Percentiles rank a stretch among this genome's conserved stretches.
phyloP scores from a whole-genome alignment of 495 filamentous ascomycete species.

The Talaromyces thailandensis region DNA sequence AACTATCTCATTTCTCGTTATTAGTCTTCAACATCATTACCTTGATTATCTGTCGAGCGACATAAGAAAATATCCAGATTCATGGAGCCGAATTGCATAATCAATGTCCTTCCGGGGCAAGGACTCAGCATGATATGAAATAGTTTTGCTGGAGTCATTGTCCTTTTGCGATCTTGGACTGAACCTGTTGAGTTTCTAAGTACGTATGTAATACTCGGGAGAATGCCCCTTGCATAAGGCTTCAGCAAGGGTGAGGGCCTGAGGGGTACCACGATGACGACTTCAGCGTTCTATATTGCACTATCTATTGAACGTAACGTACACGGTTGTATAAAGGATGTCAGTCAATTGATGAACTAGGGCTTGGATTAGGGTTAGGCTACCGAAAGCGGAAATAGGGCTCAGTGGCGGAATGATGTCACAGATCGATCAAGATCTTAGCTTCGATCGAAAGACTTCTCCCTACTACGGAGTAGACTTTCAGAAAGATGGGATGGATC shows the following conservation, averaged over 20 bases:
- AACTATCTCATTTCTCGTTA: slow-evolving; percentile 4
- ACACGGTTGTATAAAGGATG: no score
- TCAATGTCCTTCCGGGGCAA: neutral
- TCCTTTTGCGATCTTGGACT: no score
- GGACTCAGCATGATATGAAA: no score
- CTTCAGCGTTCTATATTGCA: neutral
- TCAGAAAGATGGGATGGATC: neutral
- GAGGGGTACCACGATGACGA: neutral
- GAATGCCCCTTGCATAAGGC: neutral
- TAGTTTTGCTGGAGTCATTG: no score
- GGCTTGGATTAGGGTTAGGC: neutral
- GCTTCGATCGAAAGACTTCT: slow-evolving; percentile 1
- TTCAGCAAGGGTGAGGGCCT: neutral
- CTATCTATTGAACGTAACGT: neutral
- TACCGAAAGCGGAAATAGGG: neutral
- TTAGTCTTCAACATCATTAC: neutral
- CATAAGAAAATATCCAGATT: neutral
- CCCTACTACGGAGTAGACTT: slow-evolving; percentile 4
- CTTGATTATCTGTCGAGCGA: neutral
- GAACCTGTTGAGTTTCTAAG: neutral
- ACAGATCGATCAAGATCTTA: neutral
- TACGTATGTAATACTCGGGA: neutral
- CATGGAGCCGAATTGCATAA: neutral
- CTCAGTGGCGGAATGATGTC: slow-evolving; percentile 1
- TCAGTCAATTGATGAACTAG: no score